Percentiles rank a stretch among this genome's conserved stretches.
These are phyloP conservation scores for Pelargonium citronellum DNA, from an alignment of 441 rosid genomes.

Conservation along the genomic window DNA sequence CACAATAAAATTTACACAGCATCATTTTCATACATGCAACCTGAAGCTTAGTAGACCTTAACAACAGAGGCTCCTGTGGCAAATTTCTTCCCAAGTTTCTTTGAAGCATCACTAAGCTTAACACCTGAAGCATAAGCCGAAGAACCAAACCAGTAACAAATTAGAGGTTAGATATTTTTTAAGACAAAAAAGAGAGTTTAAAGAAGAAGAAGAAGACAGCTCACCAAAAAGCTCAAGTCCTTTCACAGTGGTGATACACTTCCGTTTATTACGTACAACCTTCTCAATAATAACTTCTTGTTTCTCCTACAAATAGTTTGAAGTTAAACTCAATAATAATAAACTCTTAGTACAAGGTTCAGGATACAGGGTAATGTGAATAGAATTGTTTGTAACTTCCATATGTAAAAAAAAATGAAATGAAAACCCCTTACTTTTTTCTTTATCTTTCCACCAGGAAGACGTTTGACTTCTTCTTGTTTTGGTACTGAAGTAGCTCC, in stretches of 20 bases:
- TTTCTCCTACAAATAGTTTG: conserved; percentile 44
- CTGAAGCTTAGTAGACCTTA: conserved; percentile 12
- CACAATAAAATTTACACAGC: conserved; percentile 5
- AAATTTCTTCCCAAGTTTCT: conserved; percentile 22
- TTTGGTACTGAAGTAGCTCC: conserved; percentile 31
- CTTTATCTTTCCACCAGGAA: conserved; percentile 90
- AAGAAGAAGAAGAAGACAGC: conserved; percentile 30
- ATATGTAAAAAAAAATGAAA: not conserved
- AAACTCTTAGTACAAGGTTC: not conserved
- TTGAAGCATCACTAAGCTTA: conserved; percentile 24
- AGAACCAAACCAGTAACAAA: not conserved
- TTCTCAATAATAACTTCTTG: conserved; percentile 88
- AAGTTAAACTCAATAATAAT: not conserved
- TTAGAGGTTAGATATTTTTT: not conserved
- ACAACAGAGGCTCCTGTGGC: conserved; percentile 22
- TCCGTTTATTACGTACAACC: conserved; percentile 85
- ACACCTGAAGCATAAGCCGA: conserved; percentile 11
- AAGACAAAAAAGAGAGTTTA: not conserved
- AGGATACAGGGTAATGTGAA: not conserved
- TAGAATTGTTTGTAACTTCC: not conserved
- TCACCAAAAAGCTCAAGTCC: conserved; percentile 91
- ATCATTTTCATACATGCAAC: not conserved
- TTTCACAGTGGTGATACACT: conserved; percentile 78
- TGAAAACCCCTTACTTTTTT: conserved; percentile 51
- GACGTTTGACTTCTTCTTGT: conserved; percentile 80